Percentiles rank a stretch among this genome's conserved stretches.
These are phyloP conservation scores for Hyphopichia buzzinii DNA, from an alignment of 1,139 yeast genomes.

Conservation along the genomic window DNA sequence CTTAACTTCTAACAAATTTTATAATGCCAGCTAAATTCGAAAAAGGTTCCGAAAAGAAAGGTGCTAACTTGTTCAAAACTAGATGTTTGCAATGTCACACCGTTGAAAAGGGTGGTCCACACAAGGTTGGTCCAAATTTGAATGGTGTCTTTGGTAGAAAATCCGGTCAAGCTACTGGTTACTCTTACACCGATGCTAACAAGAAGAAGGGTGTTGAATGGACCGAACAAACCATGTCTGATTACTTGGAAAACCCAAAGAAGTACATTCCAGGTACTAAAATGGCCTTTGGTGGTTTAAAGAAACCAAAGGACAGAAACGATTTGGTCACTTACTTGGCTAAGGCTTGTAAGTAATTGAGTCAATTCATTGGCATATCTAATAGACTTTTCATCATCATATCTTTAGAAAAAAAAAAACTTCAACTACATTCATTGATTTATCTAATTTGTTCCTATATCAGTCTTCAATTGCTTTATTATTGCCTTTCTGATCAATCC, in stretches of 20 bases:
- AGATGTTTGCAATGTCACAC: constrained; percentile 99
- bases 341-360: constrained; percentile 63
- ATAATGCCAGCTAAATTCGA: constrained; percentile 64
- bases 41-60: constrained; percentile 90
- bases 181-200: constrained; percentile 97
- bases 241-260: constrained; percentile 99
- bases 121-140: constrained; percentile 99
- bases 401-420: background rate
- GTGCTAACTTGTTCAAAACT: constrained; percentile 97
- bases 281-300: constrained; percentile 99
- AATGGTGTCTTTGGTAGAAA: constrained; percentile 91
- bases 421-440: background rate
- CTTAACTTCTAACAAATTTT: background rate
- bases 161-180: constrained; percentile 91
- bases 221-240: constrained; percentile 86
- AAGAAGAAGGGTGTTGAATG: constrained; percentile 91
- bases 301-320: constrained; percentile 98
- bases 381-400: background rate
- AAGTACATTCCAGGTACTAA: constrained; percentile 99
- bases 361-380: background rate
- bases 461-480: too few species aligned
- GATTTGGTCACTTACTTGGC: constrained; percentile 90
- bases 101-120: constrained; percentile 90
- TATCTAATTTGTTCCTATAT: too few species aligned
- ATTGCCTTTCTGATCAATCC: too few species aligned